phyloP scores from a whole-genome alignment of 2,329 filamentous ascomycete species.

The Cryphonectria parasitica region DNA sequence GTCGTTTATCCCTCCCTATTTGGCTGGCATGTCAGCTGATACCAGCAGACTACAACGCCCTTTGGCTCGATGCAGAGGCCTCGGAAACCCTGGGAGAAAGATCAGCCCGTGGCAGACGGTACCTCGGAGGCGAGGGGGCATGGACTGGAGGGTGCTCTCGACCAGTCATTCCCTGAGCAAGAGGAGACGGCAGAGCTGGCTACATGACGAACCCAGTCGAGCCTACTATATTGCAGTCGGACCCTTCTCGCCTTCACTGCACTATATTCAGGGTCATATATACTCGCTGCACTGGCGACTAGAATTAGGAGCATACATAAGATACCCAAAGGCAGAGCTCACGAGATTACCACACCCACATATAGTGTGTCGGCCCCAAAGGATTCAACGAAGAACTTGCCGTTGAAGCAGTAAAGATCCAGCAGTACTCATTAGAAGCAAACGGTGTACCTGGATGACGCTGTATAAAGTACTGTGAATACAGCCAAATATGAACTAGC shows the following conservation, averaged over 20 bases:
- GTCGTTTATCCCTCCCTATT: slow-evolving; percentile 15
- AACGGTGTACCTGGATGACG: neutral
- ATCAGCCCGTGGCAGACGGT: slow-evolving; percentile 33
- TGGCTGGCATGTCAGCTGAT: slow-evolving; percentile 14
- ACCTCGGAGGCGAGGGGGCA: slow-evolving; percentile 11
- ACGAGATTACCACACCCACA: neutral
- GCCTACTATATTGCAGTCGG: no score
- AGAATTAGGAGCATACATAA: neutral
- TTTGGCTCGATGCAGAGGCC: slow-evolving; percentile 53
- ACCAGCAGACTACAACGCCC: slow-evolving; percentile 49
- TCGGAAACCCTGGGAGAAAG: slow-evolving; percentile 79
- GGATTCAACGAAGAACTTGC: neutral
- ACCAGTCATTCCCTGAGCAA: slow-evolving; percentile 37
- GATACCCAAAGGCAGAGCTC: neutral
- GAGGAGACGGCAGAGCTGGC: slow-evolving; percentile 27
- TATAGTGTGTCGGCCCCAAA: neutral
- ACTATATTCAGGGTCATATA: neutral
- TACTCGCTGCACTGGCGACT: neutral
- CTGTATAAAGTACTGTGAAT: neutral
- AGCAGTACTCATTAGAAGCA: no score
- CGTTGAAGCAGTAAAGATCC: neutral
- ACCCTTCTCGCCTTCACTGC: neutral
- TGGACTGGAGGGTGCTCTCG: slow-evolving; percentile 16
- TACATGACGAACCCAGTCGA: neutral
- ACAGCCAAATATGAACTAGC: neutral